Conservation (phyloP, 2,329 filamentous ascomycete species). For the Herpotrichia juniperi region DNA sequence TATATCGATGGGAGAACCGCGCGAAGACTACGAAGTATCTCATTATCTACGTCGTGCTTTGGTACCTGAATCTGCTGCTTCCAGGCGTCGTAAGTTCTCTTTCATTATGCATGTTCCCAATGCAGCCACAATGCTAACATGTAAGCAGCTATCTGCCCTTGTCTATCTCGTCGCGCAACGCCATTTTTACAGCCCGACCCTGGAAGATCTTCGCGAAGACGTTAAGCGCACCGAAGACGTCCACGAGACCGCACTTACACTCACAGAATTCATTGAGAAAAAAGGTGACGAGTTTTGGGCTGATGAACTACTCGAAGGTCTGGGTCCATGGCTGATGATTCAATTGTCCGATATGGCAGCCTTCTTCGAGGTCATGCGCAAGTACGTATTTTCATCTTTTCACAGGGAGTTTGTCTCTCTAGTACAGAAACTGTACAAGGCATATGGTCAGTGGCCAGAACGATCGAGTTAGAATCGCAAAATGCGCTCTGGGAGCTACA, state of each 20-base stretch:
- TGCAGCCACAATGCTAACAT: too few species aligned
- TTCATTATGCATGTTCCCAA: too few species aligned
- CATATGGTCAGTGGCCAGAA: too few species aligned
- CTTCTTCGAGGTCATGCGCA: slow-evolving; percentile 41
- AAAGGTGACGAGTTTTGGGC: slow-evolving; percentile 45
- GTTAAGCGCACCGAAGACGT: slow-evolving; percentile 41
- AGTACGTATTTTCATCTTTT: slow-evolving; percentile 17
- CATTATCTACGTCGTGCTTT: slow-evolving; percentile 27
- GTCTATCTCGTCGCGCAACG: slow-evolving; percentile 32
- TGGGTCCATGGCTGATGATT: slow-evolving; percentile 44
- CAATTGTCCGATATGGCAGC: slow-evolving; percentile 44
- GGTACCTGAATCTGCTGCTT: slow-evolving; percentile 34
- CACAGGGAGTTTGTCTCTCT: too few species aligned
- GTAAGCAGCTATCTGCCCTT: slow-evolving; percentile 22
- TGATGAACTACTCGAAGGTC: slow-evolving; percentile 26
- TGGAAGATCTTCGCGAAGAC: slow-evolving; percentile 33
- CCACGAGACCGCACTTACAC: slow-evolving; percentile 33
- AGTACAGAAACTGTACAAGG: too few species aligned
- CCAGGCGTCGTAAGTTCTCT: slow-evolving; percentile 28
- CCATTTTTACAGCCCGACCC: slow-evolving; percentile 20
- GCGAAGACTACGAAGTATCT: slow-evolving; percentile 38
- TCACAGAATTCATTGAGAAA: slow-evolving; percentile 46
- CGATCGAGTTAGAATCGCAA: too few species aligned
- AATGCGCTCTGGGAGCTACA: too few species aligned
- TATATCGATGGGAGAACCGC: slow-evolving; percentile 47